Evolutionary conservation across 2,329 filamentous ascomycete genomes (phyloP), one percentile per base, ranked within the genome.

Genomic region (Sordariomycetes sp.): DNA sequence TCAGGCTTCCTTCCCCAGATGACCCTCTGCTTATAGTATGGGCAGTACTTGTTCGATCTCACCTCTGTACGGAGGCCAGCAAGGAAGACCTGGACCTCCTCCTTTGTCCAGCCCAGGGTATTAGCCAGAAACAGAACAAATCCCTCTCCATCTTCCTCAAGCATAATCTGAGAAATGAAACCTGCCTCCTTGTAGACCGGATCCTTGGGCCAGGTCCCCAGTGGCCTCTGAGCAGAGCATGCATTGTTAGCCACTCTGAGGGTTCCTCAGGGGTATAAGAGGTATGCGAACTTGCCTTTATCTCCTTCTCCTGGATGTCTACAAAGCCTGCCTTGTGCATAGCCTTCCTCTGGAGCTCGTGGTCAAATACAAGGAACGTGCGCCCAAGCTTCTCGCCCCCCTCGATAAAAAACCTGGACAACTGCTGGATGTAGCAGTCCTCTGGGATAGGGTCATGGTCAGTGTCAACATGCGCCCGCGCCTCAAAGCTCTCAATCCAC

Each of bases 11-110:
- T 11, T 11, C 35, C 54, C 32, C 37, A 54, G 16, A 53, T n/a
- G 28, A 62, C 71, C 68, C 60, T 74, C 71, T 73, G 66, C 12
- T 71, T 70, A 68, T 71, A 74, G 62, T 70, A 74, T 0, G 67
- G 66, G 46, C 75, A 74, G 10, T 72, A 67, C 0, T 60, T 60
- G 24, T 63, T 68, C 6, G 40, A 46, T 8, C 69, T 61, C 18
- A 68, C 69, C 55, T 69, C 43, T 51, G 63, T 59, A 25, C 69
- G 61, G 18, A 68, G 69, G 53, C 68, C 37, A 1, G 64, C 64
- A 37, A 70, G 69, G 58, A 69, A 70, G 34, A 70, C 59, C 46
- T 70, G 67, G 60, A 69, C 69, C 60, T 67, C 67, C 0, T 60
- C 43, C 58, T 62, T 65, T 0, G 32, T 14, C 40, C 57, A 61